Conservation (phyloP, 495 filamentous ascomycete species). For the Chaetomium fimeti region DNA sequence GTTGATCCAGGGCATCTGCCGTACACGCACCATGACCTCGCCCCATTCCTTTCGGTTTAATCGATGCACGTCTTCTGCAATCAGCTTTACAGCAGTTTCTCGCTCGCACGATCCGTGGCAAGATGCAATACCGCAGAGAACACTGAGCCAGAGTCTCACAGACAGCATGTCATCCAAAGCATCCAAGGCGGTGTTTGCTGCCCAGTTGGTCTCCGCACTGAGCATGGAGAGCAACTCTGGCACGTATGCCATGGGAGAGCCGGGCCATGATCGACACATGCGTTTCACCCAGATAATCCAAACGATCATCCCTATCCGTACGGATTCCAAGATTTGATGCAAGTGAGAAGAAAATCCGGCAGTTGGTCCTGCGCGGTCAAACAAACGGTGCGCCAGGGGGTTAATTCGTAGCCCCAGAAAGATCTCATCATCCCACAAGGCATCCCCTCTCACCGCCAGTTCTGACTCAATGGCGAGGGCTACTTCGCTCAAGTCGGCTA, state of each 20-base stretch:
- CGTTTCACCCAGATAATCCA: constrained; percentile 4
- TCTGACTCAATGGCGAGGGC: background rate
- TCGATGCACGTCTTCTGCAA: background rate
- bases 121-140: constrained; percentile 1
- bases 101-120: background rate
- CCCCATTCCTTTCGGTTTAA: background rate
- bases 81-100: background rate
- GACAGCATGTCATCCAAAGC: background rate
- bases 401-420: constrained; percentile 5
- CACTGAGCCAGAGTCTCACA: background rate
- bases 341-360: background rate
- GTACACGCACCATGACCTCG: constrained; percentile 1
- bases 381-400: background rate
- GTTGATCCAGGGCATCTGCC: constrained; percentile 1
- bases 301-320: background rate
- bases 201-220: background rate
- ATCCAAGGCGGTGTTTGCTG: background rate
- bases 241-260: constrained; percentile 1
- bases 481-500: background rate
- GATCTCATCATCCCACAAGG: constrained; percentile 1
- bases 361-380: background rate
- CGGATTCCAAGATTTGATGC: background rate
- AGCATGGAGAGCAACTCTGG: background rate
- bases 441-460: background rate
- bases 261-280: constrained; percentile 1